A percentile compares a stretch with the other conserved stretches of the same genome.
Evolutionary conservation across 2,329 filamentous ascomycete species (phyloP).

Genomic region (Epichloe glyceriae): DNA sequence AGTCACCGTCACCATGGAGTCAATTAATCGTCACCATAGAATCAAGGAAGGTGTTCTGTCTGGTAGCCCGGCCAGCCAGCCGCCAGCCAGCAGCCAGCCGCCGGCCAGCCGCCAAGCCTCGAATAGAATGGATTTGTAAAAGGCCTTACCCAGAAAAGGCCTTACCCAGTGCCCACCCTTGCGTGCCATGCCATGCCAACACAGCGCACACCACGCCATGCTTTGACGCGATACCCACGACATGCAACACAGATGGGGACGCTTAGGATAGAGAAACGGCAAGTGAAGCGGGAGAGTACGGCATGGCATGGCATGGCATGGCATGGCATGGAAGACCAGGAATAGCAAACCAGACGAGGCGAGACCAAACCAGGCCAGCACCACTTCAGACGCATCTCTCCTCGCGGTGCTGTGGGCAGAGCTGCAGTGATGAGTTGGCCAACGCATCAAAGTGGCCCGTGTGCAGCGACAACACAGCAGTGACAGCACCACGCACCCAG

Average conservation of each 20-base stretch:
- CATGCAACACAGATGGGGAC: too few species aligned
- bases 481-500: background rate
- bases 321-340: background rate
- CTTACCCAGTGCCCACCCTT: too few species aligned
- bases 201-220: background rate
- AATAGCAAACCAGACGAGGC: background rate
- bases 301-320: background rate
- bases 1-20: too few species aligned
- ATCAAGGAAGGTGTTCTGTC: too few species aligned
- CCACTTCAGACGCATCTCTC: background rate
- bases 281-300: background rate
- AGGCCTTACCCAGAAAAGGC: too few species aligned
- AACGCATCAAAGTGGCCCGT: slow-evolving; percentile 30
- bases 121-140: background rate
- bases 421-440: slow-evolving; percentile 32
- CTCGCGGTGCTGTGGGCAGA: slow-evolving; percentile 15
- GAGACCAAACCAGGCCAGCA: background rate
- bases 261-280: slow-evolving; percentile 4
- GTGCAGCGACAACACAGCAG: slow-evolving; percentile 17
- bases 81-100: too few species aligned
- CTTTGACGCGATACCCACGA: background rate
- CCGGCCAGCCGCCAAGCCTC: background rate
- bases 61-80: too few species aligned
- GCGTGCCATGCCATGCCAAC: background rate
- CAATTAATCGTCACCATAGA: too few species aligned